Base-by-base conservation (phyloP, 2,329 filamentous ascomycete genomes). In the Diaporthe citri region DNA sequence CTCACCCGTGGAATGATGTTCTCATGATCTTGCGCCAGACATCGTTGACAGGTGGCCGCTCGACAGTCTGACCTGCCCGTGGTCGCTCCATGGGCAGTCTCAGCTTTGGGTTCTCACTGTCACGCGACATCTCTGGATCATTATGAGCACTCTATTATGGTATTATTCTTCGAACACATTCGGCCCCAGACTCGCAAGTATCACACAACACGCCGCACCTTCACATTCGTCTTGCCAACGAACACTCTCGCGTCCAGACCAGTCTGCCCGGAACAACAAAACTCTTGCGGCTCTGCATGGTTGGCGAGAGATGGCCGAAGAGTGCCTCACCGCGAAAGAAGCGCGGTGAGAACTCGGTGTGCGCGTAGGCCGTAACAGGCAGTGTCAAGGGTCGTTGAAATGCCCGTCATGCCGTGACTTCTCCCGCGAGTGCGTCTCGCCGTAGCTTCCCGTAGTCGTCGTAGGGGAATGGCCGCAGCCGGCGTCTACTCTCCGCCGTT, bases 401-500 rank as follows among this genome's bases (percentile, higher is more conserved):
- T 20, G 31, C 41, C 41, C 41, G 6, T 36, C 17, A 20, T 39
- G 28, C n/a, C 56, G 70, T 71, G 51, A 46, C 51, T 7, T 8
- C 22, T 20, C 4, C 25, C 25, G 39, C 56, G 46, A 36, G 28
- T 41, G 8, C 52, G 72, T 36, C 28, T 22, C 28, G 28, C 20
- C n/a, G 39, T 12, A 28, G 62, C 13, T 25, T 22, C 39, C 39
- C 60, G 41, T 70, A 46, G 15, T 48, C 43, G 9, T 41, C 60
- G 9, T 56, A 39, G 34, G 7, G 17, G 41, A 7, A 36, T 10
- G 52, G 4, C 39, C 28, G n/a, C 46, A 34, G 22, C 9, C 6
- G 6, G 7, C 28, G 64, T 43, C 55, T 57, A 75, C n/a, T 64
- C 60, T 22, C 62, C 60, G 9, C 43, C 43, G 17, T 73, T 43